These are phyloP conservation scores for Mallotus repandus DNA, from an alignment of 441 rosid genomes.

Conservation along the genomic window DNA sequence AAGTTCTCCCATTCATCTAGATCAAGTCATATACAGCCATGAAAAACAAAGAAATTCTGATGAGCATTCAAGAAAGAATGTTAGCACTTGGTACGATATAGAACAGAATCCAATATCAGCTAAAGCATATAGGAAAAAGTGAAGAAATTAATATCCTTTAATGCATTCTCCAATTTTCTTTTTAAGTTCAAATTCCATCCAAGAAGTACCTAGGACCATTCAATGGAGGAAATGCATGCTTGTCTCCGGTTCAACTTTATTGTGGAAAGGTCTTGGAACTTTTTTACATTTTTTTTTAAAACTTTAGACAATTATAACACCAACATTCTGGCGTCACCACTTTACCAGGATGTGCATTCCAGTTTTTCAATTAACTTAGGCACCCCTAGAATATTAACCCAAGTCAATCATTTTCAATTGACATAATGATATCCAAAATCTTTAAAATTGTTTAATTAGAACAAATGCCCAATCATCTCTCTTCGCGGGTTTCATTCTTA, in stretches of 20 bases:
- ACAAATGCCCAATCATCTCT: background rate
- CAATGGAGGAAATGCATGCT: background rate
- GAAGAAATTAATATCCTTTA: background rate
- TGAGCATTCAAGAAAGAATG: background rate
- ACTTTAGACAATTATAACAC: too few relatives aligned
- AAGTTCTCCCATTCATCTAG: conserved; percentile 99
- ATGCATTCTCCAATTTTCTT: background rate
- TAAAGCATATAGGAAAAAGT: background rate
- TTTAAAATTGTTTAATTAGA: background rate
- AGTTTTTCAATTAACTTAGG: background rate
- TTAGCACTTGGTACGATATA: background rate
- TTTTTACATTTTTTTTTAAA: too few relatives aligned
- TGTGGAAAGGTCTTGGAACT: too few relatives aligned
- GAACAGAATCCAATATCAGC: background rate
- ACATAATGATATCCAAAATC: background rate
- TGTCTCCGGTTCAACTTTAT: background rate
- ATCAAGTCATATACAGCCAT: conserved; percentile 16
- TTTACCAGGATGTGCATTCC: background rate
- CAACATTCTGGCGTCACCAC: too few relatives aligned
- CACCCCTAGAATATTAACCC: background rate
- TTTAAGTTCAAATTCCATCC: background rate
- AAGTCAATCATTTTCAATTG: too few relatives aligned
- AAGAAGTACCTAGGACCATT: background rate
- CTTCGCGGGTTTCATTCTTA: background rate
- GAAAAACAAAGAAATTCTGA: background rate